A percentile compares a stretch with the other conserved stretches of the same genome.
phyloP scores from a whole-genome alignment of 2,329 filamentous ascomycete genomes.

The Colletotrichum sublineola region DNA sequence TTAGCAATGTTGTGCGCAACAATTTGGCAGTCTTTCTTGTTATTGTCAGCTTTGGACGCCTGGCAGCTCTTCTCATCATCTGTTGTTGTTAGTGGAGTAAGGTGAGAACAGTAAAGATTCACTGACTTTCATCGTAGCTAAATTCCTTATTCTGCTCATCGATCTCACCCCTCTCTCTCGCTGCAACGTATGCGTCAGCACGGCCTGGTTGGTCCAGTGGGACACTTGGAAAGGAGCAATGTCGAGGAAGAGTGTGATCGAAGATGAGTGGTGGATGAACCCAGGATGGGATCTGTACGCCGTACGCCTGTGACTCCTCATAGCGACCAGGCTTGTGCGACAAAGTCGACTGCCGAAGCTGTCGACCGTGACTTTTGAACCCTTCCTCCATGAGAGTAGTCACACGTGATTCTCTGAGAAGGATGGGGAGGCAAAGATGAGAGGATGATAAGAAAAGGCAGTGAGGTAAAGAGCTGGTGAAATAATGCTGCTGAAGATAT shows the following conservation, averaged over 20 bases:
- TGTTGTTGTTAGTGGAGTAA: neutral
- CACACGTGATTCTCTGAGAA: neutral
- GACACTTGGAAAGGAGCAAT: slow-evolving; percentile 46
- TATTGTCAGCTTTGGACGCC: neutral
- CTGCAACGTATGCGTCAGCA: slow-evolving; percentile 25
- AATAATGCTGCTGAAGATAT: neutral
- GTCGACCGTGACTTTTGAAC: neutral
- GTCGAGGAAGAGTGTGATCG: slow-evolving; percentile 45
- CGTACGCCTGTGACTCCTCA: slow-evolving; percentile 39
- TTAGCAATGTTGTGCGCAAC: neutral
- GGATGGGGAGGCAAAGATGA: neutral
- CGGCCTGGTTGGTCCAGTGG: slow-evolving; percentile 45
- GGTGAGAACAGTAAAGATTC: too few species aligned
- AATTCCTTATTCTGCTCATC: neutral
- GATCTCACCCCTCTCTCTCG: slow-evolving; percentile 1
- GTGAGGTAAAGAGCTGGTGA: neutral
- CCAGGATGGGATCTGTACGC: slow-evolving; percentile 20
- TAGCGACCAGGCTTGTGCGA: slow-evolving; percentile 45
- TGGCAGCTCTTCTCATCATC: neutral
- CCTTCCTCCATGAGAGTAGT: slow-evolving; percentile 16
- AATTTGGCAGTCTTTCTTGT: too few species aligned
- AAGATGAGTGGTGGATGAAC: slow-evolving; percentile 45
- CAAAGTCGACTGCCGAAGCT: slow-evolving; percentile 25
- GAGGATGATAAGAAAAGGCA: neutral
- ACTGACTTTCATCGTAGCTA: neutral